Evolutionary conservation across 1,284 basidiomycete species (phyloP), one percentile per base, ranked within the genome.

Genomic region (Apiotrichum siamense): DNA sequence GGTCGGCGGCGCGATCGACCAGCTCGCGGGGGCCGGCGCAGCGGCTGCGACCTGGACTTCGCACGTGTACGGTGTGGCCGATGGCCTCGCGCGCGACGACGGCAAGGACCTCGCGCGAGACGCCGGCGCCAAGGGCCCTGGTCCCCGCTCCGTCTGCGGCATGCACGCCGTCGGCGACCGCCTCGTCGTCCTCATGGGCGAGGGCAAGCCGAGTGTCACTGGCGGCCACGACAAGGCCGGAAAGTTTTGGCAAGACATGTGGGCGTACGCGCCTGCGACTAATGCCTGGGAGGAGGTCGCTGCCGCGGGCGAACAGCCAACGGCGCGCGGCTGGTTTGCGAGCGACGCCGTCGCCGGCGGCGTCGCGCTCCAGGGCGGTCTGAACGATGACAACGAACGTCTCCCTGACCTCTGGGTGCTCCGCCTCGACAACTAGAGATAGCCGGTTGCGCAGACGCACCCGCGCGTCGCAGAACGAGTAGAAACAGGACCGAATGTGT

Each of bases 241-340:
- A 12, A 60, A 59, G 38, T 67, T 67, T 50, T 67, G 62, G 58
- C 56, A 51, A 31, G 65, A 67, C 43, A 55, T 64, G 9, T 67
- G 65, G 65, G 36, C 47, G 3, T 64, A 59, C 40, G 41, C 54
- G 18, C 49, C 47, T 2, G 35, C n/a, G 2, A 23, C 26, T 6
- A 44, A 50, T 27, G 35, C 10, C 11, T 66, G 64, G 64, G 29
- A 39, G 23, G 48, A 61, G 50, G 50, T 61, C 10, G 5, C 3
- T 1, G 20, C 41, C 9, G 25, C 10, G 9, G 41, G 46, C 10
- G 59, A 49, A 6, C 38, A 39, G 25, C 67, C 69, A 2, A 52
- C 49, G 13, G 59, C 61, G 11, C 58, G 73, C 20, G 73, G 73
- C 0, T 74, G 73, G 70, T 68, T 74, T 45, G 65, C 63, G 7